phyloP scores from a whole-genome alignment of 257 asterid species.

The Lycium barbarum region DNA sequence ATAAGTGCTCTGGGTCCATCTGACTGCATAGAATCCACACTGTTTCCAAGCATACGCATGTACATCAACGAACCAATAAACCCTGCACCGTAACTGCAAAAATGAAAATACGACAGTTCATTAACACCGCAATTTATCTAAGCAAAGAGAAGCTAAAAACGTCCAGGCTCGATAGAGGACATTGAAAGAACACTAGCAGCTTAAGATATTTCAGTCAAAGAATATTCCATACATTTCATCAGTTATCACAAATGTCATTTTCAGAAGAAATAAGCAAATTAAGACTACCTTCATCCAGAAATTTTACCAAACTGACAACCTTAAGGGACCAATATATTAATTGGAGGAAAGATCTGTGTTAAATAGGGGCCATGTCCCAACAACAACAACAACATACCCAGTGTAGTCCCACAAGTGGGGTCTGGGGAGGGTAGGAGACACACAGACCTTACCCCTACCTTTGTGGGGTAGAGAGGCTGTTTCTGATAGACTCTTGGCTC shows the following conservation, averaged over 20 bases:
- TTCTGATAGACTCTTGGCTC: too few species aligned
- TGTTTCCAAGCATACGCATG: conserved; percentile 94
- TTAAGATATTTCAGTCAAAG: neutral
- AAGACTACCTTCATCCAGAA: neutral
- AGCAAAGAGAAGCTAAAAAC: neutral
- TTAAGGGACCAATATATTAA: conserved; percentile 5
- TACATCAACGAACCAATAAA: conserved; percentile 83
- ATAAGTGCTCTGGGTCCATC: conserved; percentile 86
- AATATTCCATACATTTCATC: neutral
- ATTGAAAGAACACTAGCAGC: neutral
- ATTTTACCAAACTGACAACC: neutral
- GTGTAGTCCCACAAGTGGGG: too few species aligned
- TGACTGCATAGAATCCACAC: conserved; percentile 78
- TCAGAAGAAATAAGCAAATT: neutral
- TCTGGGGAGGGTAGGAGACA: too few species aligned
- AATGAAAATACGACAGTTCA: neutral
- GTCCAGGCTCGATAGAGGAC: neutral
- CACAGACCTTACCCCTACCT: too few species aligned
- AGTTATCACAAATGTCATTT: neutral
- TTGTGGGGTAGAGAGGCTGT: too few species aligned
- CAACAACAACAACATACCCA: neutral
- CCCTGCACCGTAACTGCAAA: conserved; percentile 74
- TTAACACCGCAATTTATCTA: neutral
- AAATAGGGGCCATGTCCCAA: neutral
- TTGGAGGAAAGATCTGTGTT: neutral